Base-by-base conservation (phyloP, 768 basidiomycete genomes). In the Crassisporium funariophilum region DNA sequence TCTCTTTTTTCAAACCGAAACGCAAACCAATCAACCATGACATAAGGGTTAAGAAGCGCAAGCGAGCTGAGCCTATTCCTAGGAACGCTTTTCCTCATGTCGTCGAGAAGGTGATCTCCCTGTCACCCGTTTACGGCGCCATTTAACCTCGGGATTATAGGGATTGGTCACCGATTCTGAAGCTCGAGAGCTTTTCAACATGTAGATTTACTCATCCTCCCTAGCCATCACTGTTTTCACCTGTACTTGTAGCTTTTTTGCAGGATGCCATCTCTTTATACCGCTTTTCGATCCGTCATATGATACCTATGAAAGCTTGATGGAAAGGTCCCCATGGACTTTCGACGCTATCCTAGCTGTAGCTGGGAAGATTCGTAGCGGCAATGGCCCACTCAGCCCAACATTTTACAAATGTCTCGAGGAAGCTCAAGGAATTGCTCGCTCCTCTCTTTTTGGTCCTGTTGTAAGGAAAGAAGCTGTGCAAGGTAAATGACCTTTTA, bases 211-310 rank as follows among this genome's bases (percentile, higher is more conserved):
- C 62, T 54, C 58, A 57, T 60, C 60, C 41, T 59, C 56, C 59
- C 53, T 58, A 60, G 59, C 59, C 52, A 64, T 58, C 62, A 57
- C 56, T 57, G 63, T 65, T 66, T 69, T 65, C 65, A 64, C 63
- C 62, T 56, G 63, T 67, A 62, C 56, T 62, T 61, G 51, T 74
- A 93, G 91, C 61, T 98, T 95, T 77, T 95, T 95, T 74, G 86
- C 89, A 47, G 94, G 94, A 39, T 97, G 93, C 70, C 90, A 97
- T 73, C 79, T 94, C 64, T 98, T 97, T 76, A 92, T 97, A 55
- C 94, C 95, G 37, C 77, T 97, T 52, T 97, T 95, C 74, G 93
- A 97, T 70, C 88, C 91, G 23, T 72, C 75, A 49, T 95, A 93
- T 69, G 95, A 98, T 75, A 91, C 91, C 12, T 95, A 90, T 71